phyloP scores from a whole-genome alignment of 1,284 basidiomycete genomes.

The Ganoderma lucidum region DNA sequence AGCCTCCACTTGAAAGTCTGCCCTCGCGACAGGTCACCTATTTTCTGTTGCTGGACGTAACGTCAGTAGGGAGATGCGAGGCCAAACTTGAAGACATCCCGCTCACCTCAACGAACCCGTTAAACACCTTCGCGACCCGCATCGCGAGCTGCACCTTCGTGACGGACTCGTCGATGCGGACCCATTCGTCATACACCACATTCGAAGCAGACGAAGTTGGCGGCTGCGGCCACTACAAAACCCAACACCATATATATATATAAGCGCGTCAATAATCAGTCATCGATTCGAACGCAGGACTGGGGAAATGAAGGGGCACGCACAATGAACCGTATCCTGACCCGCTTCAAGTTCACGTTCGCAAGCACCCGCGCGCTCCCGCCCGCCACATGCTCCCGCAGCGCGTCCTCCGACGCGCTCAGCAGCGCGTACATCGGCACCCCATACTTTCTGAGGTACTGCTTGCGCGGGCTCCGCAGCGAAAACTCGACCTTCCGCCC shows the following conservation, averaged over 20 bases:
- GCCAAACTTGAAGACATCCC: not conserved
- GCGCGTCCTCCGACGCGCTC: constrained; percentile 18
- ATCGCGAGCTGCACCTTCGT: constrained; percentile 25
- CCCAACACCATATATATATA: too few species aligned
- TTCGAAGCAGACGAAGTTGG: not conserved
- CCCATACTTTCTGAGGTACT: constrained; percentile 14
- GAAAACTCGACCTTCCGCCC: constrained; percentile 21
- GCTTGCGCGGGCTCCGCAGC: constrained; percentile 7
- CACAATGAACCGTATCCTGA: constrained; percentile 24
- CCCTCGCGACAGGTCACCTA: not conserved
- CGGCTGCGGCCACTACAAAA: constrained; percentile 25
- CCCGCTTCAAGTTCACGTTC: constrained; percentile 10
- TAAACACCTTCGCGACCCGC: constrained; percentile 22
- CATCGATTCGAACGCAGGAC: too few species aligned
- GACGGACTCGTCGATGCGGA: constrained; percentile 10
- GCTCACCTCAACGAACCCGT: constrained; percentile 25
- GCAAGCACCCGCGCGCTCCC: constrained; percentile 11
- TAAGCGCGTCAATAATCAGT: too few species aligned
- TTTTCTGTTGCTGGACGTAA: constrained; percentile 12
- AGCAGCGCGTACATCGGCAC: constrained; percentile 29
- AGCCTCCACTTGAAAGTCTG: constrained; percentile 18
- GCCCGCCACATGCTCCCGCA: constrained; percentile 8
- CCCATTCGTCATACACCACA: constrained; percentile 23
- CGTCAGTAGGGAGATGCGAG: not conserved
- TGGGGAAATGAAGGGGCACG: not conserved